Evolutionary conservation across 129 eudicot species (phyloP).

Genomic region (Artemisia tridentata): DNA sequence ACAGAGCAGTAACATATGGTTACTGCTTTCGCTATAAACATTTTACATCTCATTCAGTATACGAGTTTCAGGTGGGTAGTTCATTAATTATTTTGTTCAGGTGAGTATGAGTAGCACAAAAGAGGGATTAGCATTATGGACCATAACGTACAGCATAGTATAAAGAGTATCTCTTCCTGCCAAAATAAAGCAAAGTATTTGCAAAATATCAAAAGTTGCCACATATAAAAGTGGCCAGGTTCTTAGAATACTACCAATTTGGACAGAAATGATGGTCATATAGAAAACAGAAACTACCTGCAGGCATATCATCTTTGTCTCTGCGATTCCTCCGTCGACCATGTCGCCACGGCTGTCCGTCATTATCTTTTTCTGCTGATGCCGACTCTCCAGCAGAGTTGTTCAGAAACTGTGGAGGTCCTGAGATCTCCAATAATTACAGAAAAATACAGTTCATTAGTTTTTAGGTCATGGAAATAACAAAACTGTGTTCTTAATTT

Average conservation of each 20-base stretch:
- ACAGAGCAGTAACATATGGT: too few species aligned
- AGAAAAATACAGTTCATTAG: constrained; percentile 13
- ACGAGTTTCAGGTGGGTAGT: too few species aligned
- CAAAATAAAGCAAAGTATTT: background rate
- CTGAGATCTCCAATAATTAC: constrained; percentile 63
- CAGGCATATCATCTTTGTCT: constrained; percentile 71
- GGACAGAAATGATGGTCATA: background rate
- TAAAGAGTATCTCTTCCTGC: background rate
- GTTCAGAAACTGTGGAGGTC: constrained; percentile 92
- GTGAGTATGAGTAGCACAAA: too few species aligned
- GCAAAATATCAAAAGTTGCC: background rate
- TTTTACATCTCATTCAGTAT: too few species aligned
- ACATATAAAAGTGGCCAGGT: constrained; percentile 1
- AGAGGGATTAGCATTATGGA: too few species aligned
- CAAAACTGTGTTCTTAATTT: background rate
- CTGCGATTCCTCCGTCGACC: constrained; percentile 60
- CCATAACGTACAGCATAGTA: background rate
- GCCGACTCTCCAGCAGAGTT: constrained; percentile 51
- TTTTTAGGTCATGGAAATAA: background rate
- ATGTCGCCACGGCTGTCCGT: constrained; percentile 49
- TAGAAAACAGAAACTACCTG: constrained; percentile 37
- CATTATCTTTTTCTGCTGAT: constrained; percentile 42
- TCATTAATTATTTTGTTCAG: too few species aligned
- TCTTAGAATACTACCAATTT: background rate
- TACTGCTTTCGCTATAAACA: too few species aligned